These are phyloP conservation scores for Nissolia schottii DNA, from an alignment of 306 rosid genomes.

Conservation along the genomic window DNA sequence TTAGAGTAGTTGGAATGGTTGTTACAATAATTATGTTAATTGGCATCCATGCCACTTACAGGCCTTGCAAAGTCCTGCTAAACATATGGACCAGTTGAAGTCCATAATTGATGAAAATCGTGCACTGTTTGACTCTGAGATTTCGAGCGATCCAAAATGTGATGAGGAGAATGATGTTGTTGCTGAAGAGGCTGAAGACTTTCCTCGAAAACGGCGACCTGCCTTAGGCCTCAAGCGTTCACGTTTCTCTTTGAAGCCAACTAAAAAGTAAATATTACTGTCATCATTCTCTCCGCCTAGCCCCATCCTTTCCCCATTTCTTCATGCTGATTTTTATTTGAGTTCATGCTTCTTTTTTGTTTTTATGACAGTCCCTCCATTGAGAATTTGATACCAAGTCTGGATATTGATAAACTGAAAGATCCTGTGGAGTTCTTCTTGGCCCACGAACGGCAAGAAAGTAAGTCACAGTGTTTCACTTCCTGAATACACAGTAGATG, in stretches of 20 bases:
- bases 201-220: slow-evolving; percentile 56
- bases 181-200: slow-evolving; percentile 36
- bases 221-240: slow-evolving; percentile 69
- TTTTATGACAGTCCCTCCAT: slow-evolving; percentile 42
- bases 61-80: slow-evolving; percentile 50
- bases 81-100: slow-evolving; percentile 43
- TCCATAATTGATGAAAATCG: slow-evolving; percentile 32
- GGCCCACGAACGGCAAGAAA: slow-evolving; percentile 60
- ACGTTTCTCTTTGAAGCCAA: slow-evolving; percentile 58
- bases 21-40: not conserved
- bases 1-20: not conserved
- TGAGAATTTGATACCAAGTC: slow-evolving; percentile 43
- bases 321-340: not conserved
- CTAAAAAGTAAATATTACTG: slow-evolving; percentile 35
- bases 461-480: slow-evolving; percentile 36
- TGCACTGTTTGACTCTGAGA: slow-evolving; percentile 20
- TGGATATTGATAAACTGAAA: slow-evolving; percentile 51
- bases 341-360: not conserved
- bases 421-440: slow-evolving; percentile 61
- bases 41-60: slow-evolving; percentile 11
- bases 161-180: slow-evolving; percentile 17
- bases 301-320: not conserved
- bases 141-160: not conserved
- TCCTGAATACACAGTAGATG: not conserved
- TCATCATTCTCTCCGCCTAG: not conserved